Percentiles rank a stretch among this genome's conserved stretches.
phyloP scores from a whole-genome alignment of 2,329 filamentous ascomycete species.

The Ophiostoma ips region DNA sequence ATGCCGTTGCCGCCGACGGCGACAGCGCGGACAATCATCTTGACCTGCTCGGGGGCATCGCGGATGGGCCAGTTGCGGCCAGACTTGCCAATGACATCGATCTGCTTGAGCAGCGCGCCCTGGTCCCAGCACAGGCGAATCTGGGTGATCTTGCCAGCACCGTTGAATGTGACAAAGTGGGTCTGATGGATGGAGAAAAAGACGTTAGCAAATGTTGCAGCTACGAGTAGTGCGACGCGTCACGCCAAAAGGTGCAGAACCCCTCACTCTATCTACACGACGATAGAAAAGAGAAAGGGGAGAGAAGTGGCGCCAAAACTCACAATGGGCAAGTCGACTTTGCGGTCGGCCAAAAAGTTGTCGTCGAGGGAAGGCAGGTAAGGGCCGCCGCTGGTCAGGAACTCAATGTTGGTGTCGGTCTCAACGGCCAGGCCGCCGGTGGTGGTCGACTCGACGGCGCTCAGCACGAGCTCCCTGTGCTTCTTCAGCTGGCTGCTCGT shows the following conservation, averaged over 20 bases:
- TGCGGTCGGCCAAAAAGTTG: slow-evolving; percentile 79
- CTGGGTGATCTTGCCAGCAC: slow-evolving; percentile 63
- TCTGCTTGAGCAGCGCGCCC: slow-evolving; percentile 77
- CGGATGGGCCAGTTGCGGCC: slow-evolving; percentile 92
- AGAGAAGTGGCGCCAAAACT: no score
- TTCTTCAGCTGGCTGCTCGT: slow-evolving; percentile 66
- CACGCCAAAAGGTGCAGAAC: slow-evolving; percentile 1
- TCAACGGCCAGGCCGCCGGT: slow-evolving; percentile 58
- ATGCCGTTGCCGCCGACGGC: slow-evolving; percentile 29
- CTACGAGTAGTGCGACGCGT: slow-evolving; percentile 8
- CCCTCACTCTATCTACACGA: no score
- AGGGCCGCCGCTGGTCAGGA: slow-evolving; percentile 64
- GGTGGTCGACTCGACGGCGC: slow-evolving; percentile 55
- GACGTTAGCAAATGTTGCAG: background rate
- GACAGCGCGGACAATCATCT: slow-evolving; percentile 53
- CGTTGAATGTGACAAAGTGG: slow-evolving; percentile 79
- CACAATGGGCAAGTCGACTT: slow-evolving; percentile 70
- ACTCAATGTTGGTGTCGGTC: slow-evolving; percentile 71
- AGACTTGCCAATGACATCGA: slow-evolving; percentile 82
- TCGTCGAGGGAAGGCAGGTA: slow-evolving; percentile 86
- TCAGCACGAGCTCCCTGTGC: slow-evolving; percentile 65
- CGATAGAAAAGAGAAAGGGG: no score
- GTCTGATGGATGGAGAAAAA: slow-evolving; percentile 33
- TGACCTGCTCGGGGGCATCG: slow-evolving; percentile 71
- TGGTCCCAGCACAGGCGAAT: slow-evolving; percentile 94